Conservation (phyloP, 192 early-diverging fungal genomes). For the Linnemannia elongata region DNA sequence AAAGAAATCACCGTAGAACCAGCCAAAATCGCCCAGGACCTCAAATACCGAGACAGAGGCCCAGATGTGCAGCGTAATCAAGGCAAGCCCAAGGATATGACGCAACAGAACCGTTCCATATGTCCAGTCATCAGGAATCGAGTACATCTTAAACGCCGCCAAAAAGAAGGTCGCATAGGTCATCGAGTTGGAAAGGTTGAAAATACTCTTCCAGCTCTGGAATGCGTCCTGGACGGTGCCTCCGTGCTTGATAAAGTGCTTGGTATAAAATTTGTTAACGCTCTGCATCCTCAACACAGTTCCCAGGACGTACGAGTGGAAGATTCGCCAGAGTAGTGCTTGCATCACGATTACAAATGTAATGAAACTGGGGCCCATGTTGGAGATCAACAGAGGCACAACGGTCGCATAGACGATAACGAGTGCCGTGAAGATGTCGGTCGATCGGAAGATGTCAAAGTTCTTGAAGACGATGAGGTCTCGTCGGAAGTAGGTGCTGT, state of each 20-base stretch:
- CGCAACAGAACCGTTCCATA: conserved; percentile 81
- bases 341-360: conserved; percentile 71
- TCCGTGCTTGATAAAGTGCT: conserved; percentile 94
- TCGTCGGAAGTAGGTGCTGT: conserved; percentile 75
- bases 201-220: conserved; percentile 96
- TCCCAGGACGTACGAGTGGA: conserved; percentile 88
- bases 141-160: conserved; percentile 84
- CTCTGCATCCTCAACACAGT: conserved; percentile 84
- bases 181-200: conserved; percentile 92
- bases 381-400: conserved; percentile 68
- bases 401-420: conserved; percentile 82
- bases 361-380: conserved; percentile 50
- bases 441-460: conserved; percentile 88
- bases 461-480: conserved; percentile 94
- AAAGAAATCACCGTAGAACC: conserved; percentile 99
- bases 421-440: conserved; percentile 84
- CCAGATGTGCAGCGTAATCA: conserved; percentile 93
- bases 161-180: conserved; percentile 90
- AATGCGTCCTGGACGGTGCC: conserved; percentile 90
- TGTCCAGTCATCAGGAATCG: conserved; percentile 75
- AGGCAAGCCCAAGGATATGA: conserved; percentile 84
- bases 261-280: conserved; percentile 83
- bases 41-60: conserved; percentile 92
- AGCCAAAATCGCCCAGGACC: conserved; percentile 94
- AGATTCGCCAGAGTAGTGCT: conserved; percentile 89